These are phyloP conservation scores for Hypoxylon subgilvum DNA, from an alignment of 495 filamentous ascomycete genomes.

Conservation along the genomic window DNA sequence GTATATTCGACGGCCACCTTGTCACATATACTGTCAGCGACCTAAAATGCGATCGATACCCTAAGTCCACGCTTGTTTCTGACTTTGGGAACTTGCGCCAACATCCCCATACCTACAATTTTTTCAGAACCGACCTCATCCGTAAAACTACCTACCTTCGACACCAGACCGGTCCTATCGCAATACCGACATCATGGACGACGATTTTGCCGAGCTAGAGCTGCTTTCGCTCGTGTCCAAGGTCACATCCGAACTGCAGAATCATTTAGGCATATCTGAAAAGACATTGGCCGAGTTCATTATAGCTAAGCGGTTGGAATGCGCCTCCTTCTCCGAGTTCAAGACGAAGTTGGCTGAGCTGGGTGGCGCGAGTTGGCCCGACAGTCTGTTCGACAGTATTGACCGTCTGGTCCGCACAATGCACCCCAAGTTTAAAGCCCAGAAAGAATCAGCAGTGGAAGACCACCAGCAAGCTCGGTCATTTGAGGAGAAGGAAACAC, in stretches of 20 bases:
- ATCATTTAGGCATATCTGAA: constrained; percentile 90
- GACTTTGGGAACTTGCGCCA: constrained; percentile 6
- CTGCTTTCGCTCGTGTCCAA: constrained; percentile 91
- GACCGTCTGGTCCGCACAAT: constrained; percentile 86
- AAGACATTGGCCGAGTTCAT: constrained; percentile 95
- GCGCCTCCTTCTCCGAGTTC: constrained; percentile 69
- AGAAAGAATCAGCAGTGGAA: constrained; percentile 47
- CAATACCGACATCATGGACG: constrained; percentile 67
- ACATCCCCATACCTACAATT: background rate
- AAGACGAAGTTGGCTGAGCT: constrained; percentile 68
- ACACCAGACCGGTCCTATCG: background rate
- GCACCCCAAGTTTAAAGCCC: constrained; percentile 81
- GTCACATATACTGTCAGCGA: background rate
- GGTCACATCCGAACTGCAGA: constrained; percentile 91
- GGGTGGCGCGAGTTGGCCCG: constrained; percentile 86
- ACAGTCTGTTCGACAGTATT: constrained; percentile 87
- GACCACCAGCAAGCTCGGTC: constrained; percentile 49
- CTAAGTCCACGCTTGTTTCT: constrained; percentile 22
- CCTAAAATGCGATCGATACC: constrained; percentile 18
- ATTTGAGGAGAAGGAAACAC: constrained; percentile 68
- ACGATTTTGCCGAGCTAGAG: constrained; percentile 84
- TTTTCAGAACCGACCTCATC: background rate
- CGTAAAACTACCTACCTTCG: background rate
- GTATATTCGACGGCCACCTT: background rate
- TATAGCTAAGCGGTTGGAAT: constrained; percentile 86